Percentiles rank a stretch among this genome's conserved stretches.
Conservation (phyloP, 2,329 filamentous ascomycete genomes). For the Plectosphaerella plurivora region DNA sequence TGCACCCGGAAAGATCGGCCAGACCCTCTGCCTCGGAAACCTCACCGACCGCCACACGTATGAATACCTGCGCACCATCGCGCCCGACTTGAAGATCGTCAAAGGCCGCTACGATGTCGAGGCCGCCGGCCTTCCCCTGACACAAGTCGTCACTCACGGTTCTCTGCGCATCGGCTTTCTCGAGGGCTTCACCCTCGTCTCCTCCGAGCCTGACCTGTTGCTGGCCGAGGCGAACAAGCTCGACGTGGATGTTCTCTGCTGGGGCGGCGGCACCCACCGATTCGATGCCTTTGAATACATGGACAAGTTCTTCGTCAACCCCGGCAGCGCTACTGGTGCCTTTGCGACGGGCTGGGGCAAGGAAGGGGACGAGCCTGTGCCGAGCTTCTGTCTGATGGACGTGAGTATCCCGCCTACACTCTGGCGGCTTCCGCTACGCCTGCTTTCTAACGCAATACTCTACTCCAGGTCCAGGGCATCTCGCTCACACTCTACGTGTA, state of each 20-base stretch:
- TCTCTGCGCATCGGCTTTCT: conserved; percentile 62
- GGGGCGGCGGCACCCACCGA: conserved; percentile 58
- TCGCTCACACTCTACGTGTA: conserved; percentile 96
- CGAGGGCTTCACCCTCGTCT: conserved; percentile 65
- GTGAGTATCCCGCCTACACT: conserved; percentile 52
- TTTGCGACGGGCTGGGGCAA: conserved; percentile 54
- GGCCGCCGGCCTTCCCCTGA: conserved; percentile 60
- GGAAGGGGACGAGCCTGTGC: conserved; percentile 68
- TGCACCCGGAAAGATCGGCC: conserved; percentile 76
- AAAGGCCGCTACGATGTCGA: conserved; percentile 65
- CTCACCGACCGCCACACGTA: conserved; percentile 76
- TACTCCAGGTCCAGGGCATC: conserved; percentile 80
- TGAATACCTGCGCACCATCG: conserved; percentile 72
- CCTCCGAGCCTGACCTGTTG: conserved; percentile 61
- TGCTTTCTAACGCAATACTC: background rate
- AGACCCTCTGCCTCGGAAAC: conserved; percentile 77
- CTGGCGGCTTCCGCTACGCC: background rate
- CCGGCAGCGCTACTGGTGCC: conserved; percentile 62
- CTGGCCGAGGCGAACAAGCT: conserved; percentile 65
- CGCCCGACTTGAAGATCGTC: conserved; percentile 68
- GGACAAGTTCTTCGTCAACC: conserved; percentile 71
- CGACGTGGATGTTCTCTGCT: conserved; percentile 66
- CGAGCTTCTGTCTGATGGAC: conserved; percentile 97
- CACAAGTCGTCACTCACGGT: conserved; percentile 63
- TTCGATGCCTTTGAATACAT: conserved; percentile 71